Evolutionary conservation across 2,329 filamentous ascomycete genomes (phyloP).

Genomic region (Raffaelea albimanens): DNA sequence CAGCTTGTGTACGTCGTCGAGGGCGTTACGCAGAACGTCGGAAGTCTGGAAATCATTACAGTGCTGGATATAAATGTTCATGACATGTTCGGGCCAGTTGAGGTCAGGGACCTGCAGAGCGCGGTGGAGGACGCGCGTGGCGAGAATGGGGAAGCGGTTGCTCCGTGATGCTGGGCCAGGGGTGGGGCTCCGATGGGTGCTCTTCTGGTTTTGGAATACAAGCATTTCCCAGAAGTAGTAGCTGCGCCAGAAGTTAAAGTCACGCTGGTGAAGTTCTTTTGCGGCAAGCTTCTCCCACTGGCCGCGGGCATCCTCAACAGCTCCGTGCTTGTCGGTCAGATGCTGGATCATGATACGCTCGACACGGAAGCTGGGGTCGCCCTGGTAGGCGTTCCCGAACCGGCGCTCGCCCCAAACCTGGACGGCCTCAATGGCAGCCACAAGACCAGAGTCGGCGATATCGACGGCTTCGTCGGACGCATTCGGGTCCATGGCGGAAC

Average conservation of each 20-base stretch:
- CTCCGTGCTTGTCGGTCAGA: conserved; percentile 72
- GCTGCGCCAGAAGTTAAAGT: conserved; percentile 86
- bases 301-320: conserved; percentile 64
- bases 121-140: conserved; percentile 67
- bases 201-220: conserved; percentile 36
- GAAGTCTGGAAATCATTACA: conserved; percentile 87
- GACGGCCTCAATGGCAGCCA: conserved; percentile 77
- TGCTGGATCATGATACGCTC: conserved; percentile 91
- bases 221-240: conserved; percentile 92
- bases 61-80: conserved; percentile 66
- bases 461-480: conserved; percentile 76
- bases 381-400: conserved; percentile 66
- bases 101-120: conserved; percentile 54
- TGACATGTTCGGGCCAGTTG: conserved; percentile 68
- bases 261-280: conserved; percentile 58
- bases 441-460: conserved; percentile 81
- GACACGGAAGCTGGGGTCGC: conserved; percentile 81
- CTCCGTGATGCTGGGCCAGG: conserved; percentile 27
- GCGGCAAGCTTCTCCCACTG: conserved; percentile 65
- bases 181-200: conserved; percentile 43
- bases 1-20: conserved; percentile 63
- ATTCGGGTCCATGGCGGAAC: conserved; percentile 66
- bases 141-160: conserved; percentile 56
- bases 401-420: conserved; percentile 66
- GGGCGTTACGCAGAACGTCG: conserved; percentile 61